Evolutionary conservation across 2,329 filamentous ascomycete species (phyloP), one percentile per base, ranked within the genome.

Genomic region (Fusarium albosuccineum): DNA sequence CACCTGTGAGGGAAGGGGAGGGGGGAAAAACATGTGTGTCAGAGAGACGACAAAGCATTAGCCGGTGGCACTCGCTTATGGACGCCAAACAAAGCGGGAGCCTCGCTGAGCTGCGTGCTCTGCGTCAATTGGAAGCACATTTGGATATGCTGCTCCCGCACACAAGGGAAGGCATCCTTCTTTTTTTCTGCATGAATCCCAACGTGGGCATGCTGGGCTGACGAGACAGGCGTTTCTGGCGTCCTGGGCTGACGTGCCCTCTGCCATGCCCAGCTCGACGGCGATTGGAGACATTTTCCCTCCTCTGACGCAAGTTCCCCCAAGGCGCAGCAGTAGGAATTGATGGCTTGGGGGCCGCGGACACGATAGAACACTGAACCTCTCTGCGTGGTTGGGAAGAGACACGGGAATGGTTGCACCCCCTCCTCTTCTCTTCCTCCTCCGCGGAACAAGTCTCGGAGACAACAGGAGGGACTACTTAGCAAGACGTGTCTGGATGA

Each of bases 311-410:
- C 37, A 53, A 48, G 22, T 29, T 14, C 39, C 26, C 51, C 29
- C 52, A 50, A 22, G 48, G 51, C 48, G 56, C 50, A 68, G 50
- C 60, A 51, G n/a, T 53, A 62, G 64, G 65, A 68, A 67, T 68
- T 52, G 44, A 66, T 57, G 65, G 60, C 59, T 54, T 68, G 42
- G 26, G 41, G 54, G 61, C 53, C 58, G 49, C 48, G 62, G 60
- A 60, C 53, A 37, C 42, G 30, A 46, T 69, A 57, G 52, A 68
- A 62, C 52, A 53, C 64, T 46, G 64, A 8, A 33, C 30, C 30
- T 13, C 40, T 60, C 29, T 60, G 48, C 48, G 33, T 61, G 45
- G 30, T 39, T n/a, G 37, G 17, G 27, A 13, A 62, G 64, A 65
- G 65, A 68, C 62, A 69, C 58, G 62, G 55, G 29, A 22, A 62